Percentiles rank a stretch among this genome's conserved stretches.
Evolutionary conservation across 441 rosid genomes (phyloP).

Genomic region (Arabidopsis lyrata): DNA sequence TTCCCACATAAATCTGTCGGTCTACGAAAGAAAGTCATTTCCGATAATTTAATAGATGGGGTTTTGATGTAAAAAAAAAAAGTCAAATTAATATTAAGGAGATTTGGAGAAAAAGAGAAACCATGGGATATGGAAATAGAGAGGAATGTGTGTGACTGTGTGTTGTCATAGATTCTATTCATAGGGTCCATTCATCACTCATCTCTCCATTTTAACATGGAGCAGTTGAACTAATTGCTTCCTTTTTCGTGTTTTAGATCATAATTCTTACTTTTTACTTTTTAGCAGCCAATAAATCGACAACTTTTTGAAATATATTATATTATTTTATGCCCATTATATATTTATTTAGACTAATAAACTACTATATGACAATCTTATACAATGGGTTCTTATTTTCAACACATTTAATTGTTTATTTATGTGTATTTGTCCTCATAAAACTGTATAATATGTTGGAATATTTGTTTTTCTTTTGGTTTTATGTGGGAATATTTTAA

Average conservation of each 20-base stretch:
- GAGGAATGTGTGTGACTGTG: conserved; percentile 1
- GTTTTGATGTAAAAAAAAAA: neutral
- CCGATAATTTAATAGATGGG: no score
- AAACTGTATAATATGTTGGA: no score
- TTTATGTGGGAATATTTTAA: no score
- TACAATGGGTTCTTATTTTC: neutral
- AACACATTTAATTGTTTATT: neutral
- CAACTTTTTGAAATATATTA: neutral
- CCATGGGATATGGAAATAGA: conserved; percentile 7
- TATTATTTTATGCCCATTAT: neutral
- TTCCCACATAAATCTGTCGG: no score
- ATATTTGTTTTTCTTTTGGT: no score
- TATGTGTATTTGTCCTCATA: neutral
- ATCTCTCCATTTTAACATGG: conserved; percentile 33
- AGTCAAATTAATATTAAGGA: conserved; percentile 21
- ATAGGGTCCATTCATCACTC: conserved; percentile 34
- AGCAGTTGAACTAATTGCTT: conserved; percentile 40
- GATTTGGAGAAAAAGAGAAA: neutral
- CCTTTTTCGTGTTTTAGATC: conserved; percentile 11
- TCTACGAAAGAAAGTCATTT: no score
- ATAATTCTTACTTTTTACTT: neutral
- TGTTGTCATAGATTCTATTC: neutral
- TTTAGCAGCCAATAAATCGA: neutral
- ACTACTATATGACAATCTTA: neutral
- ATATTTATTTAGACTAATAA: neutral